Evolutionary conservation across 1,139 yeast species (phyloP), one percentile per base, ranked within the genome.

Genomic region (Sugiyamaella sp.): DNA sequence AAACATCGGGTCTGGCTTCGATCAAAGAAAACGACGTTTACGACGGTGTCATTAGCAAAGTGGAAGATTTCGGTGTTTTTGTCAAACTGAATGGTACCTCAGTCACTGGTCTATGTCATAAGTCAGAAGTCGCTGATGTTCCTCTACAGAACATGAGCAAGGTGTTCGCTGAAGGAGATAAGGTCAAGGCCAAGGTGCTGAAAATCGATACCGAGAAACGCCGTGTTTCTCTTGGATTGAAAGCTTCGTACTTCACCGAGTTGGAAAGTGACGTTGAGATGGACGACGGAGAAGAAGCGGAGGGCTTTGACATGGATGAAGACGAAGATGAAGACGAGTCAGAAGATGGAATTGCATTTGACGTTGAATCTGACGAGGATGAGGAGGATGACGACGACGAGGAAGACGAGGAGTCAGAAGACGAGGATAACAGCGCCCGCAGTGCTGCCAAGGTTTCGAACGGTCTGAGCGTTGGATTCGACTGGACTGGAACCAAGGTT

Each of bases 11-110:
- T 10, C 70, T 75, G 74, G 60, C 62, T 46, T 95, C 89, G 56
- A 75, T 90, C 56, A 69, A 78, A 55, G 82, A 78, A 46, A 96
- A 89, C 49, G 88, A 86, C 24, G 73, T 86, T 24, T 81, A 75
- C 62, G 93, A 86, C 66, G 99, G 97, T 67, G 74, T 61, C n/a
- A 66, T 75, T n/a, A 86, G 83, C 66, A 80, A 80, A 56, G 89
- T 86, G 17, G 84, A 91, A 48, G 96, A 89, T 52, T 93, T 84
- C 66, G 99, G 99, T 73, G 96, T 90, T 3, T 91, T 93, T 67
- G 86, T 93, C 46, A 83, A 81, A 60, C 76, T 93, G 55, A 89
- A 87, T 50, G 84, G 95, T 43, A 74, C 81, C 51, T 82, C 83
- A 63, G 78, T 90, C 53, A 82, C 86, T 64, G 99, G 98, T 54